phyloP scores from a whole-genome alignment of 2,329 filamentous ascomycete genomes.

The Endoconidiophora laricicola region DNA sequence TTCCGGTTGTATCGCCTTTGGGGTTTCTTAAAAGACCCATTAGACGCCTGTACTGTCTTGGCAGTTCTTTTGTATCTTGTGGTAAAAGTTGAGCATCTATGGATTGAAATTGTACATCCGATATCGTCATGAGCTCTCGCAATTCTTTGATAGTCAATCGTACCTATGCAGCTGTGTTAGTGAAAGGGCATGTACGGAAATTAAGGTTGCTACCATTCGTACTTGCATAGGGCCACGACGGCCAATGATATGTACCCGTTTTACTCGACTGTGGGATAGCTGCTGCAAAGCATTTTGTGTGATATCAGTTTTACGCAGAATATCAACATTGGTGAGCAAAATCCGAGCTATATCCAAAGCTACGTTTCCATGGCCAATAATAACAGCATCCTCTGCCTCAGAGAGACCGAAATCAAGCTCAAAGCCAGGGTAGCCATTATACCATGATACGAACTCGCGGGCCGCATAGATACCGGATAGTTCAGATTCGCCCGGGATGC shows the following conservation, averaged over 20 bases:
- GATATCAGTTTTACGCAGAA: conserved; percentile 71
- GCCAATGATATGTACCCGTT: conserved; percentile 72
- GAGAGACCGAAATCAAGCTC: conserved; percentile 52
- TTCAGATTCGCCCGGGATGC: conserved; percentile 59
- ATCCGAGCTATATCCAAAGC: conserved; percentile 86
- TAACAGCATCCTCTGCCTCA: conserved; percentile 58
- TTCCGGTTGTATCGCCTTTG: conserved; percentile 38
- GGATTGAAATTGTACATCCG: conserved; percentile 53
- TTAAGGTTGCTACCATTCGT: conserved; percentile 17
- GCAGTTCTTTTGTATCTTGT: conserved; percentile 47
- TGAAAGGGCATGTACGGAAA: conserved; percentile 4
- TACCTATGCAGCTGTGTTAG: conserved; percentile 34
- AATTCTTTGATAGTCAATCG: conserved; percentile 93
- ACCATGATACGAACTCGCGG: conserved; percentile 92
- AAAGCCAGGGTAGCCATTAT: conserved; percentile 80
- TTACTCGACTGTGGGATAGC: conserved; percentile 56
- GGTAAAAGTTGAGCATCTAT: conserved; percentile 53
- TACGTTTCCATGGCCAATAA: conserved; percentile 93
- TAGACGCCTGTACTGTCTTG: conserved; percentile 58
- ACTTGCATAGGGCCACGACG: conserved; percentile 75
- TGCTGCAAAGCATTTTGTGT: conserved; percentile 64
- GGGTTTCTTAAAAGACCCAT: conserved; percentile 54
- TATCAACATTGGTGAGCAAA: conserved; percentile 58
- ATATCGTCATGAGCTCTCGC: conserved; percentile 69
- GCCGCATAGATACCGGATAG: conserved; percentile 70